Base-by-base conservation (phyloP, 768 basidiomycete species). In the Mycena amicta region DNA sequence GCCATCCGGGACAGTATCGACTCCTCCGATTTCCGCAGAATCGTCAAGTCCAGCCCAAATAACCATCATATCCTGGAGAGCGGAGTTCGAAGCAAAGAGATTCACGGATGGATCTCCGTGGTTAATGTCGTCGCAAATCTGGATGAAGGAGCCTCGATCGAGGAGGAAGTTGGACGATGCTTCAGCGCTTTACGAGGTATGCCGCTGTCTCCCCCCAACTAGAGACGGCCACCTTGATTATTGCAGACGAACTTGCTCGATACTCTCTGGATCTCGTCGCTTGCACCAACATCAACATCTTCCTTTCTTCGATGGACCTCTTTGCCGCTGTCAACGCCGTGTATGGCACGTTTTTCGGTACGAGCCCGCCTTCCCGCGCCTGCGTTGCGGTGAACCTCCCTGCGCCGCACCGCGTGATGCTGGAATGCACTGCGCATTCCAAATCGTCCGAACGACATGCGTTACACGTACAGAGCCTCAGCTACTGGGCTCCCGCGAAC, bases 401-500 rank as follows among this genome's bases (percentile, higher is more conserved):
- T 3, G 28, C 69, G 1, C 80, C 79, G 3, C 70, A 77, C 31
- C 81, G 84, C 2, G 76, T 95, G 27, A 76, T 80, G 53, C 70
- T 99, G 23, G 95, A 98, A 59, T 92, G 89, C 61, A 73, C 91
- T n/a, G 93, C 62, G 11, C 93, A n/a, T 90, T 81, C 68, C 8
- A 67, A 56, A 20, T 49, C 67, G 5, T 50, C 67, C 4, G 80
- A 85, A 55, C 77, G 95, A 43, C 84, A 84, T 55, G 88, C 92
- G 0, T 78, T 98, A 45, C 97, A 99, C 68, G 97, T 99, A 2
- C 97, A 98, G 72, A 83, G 95, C 8, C 68, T 98, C 61, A 98
- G 96, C 72, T 98, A 98, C 68, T 99, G 97, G 97, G 97, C 95
- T 26, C 95, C 97, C 13, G 97, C 97, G 11, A 99, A 98, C 70